Base-by-base conservation (phyloP, 352 stramenopile species). In the Globisporangium iwayamae region DNA sequence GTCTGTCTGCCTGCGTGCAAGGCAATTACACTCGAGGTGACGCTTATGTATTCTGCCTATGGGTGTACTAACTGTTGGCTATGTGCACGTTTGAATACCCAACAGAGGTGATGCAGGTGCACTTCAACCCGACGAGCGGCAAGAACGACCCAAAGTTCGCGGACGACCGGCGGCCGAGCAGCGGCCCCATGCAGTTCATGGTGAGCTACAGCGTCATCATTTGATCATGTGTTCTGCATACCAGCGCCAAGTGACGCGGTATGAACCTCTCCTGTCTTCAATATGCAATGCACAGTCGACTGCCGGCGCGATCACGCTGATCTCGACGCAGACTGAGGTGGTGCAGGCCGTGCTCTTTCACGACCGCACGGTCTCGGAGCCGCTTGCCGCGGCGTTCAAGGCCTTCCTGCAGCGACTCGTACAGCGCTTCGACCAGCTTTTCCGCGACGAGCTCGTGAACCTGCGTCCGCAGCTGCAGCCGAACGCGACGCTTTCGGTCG, bases 301-400 rank as follows among this genome's bases (percentile, higher is more conserved):
- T 45, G 60, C 73, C 0, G 72, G 71, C 1, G 76, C 78, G 36
- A 68, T 94, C n/a, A 73, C 89, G 57, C 91, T 94, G 83, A 75
- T 88, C n/a, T 83, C 82, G 4, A 73, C 84, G 43, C 72, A 91
- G 56, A 83, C 76, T 53, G 78, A 81, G 41, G 68, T 55, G 20
- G 65, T 90, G 47, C 83, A 93, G 41, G 82, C 71, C 18, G 84
- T 91, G 52, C 72, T 94, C 36, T 94, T 94, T 60, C 83, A 94
- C 60, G 83, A 93, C 52, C 79, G 82, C 22, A 85, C 76, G 20
- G 45, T 78, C 57, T 77, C 73, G 1, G 76, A 90, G 34, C 71
- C 69, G 48, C 73, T 79, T 11, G 76, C 70, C 1, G 71, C 68
- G 20, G 67, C 71, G 22, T 72, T 92, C 16, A 84, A 83, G 34